Conservation (phyloP, 169 alveolate species). For the Plasmodium gaboni region DNA sequence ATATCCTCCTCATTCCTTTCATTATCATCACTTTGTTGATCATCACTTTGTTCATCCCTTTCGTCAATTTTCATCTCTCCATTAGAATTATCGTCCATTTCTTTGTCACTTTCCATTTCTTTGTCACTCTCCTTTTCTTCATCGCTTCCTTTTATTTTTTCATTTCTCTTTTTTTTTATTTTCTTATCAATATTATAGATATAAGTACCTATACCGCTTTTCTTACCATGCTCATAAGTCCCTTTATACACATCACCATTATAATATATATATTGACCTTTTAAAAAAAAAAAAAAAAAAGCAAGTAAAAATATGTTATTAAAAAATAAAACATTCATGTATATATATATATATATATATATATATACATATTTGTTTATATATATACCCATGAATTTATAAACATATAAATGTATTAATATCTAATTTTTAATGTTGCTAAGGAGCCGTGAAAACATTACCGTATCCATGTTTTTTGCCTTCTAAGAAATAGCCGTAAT, state of each 20-base stretch:
- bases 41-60: slow-evolving; percentile 6
- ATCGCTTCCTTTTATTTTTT: neutral
- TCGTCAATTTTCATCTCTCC: neutral
- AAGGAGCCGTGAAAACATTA: neutral
- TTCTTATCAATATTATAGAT: slow-evolving; percentile 15
- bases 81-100: neutral
- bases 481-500: slow-evolving; percentile 57
- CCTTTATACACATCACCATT: slow-evolving; percentile 70
- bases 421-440: neutral
- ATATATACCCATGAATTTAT: too few species aligned
- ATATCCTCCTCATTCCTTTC: neutral
- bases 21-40: neutral
- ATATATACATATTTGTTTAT: neutral
- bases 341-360: neutral
- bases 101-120: neutral
- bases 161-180: slow-evolving; percentile 1
- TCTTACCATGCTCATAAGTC: slow-evolving; percentile 34
- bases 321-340: neutral
- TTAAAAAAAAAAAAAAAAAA: slow-evolving; percentile 3
- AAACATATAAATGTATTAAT: too few species aligned
- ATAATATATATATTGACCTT: slow-evolving; percentile 44
- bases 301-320: neutral
- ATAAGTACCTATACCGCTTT: slow-evolving; percentile 70
- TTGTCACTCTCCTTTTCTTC: neutral
- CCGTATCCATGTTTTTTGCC: slow-evolving; percentile 75